phyloP scores from a whole-genome alignment of 148 eudicot genomes.

The Chenopodium formosanum region DNA sequence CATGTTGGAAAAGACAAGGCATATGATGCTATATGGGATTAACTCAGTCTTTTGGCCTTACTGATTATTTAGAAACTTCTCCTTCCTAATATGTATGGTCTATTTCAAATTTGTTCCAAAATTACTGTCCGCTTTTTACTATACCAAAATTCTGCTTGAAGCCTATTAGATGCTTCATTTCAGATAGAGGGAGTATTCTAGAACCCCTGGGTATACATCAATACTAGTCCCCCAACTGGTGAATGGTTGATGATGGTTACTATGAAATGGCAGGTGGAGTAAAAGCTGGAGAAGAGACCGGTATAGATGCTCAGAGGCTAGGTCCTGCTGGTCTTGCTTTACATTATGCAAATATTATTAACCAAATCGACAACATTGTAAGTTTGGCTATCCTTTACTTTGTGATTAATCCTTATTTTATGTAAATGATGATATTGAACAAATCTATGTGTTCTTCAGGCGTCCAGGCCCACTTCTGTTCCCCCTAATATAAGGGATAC shows the following conservation, averaged over 20 bases:
- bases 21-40: no score
- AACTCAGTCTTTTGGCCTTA: background rate
- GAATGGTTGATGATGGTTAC: background rate
- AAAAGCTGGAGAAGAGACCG: constrained; percentile 31
- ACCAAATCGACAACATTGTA: constrained; percentile 90
- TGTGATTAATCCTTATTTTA: background rate
- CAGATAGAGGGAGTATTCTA: background rate
- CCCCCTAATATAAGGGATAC: constrained; percentile 86
- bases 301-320: constrained; percentile 49
- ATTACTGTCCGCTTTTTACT: background rate
- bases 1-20: background rate
- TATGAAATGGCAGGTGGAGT: constrained; percentile 43
- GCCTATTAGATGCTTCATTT: background rate
- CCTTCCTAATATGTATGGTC: background rate
- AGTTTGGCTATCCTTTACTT: constrained; percentile 30
- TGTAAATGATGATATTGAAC: background rate
- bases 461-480: constrained; percentile 79
- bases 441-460: constrained; percentile 36
- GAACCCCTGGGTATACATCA: background rate
- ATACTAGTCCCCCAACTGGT: background rate
- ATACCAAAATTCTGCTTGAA: background rate
- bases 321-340: constrained; percentile 90
- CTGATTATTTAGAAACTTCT: background rate
- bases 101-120: background rate
- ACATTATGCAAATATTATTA: constrained; percentile 84